Evolutionary conservation across 2,329 filamentous ascomycete species (phyloP).

Genomic region (Colletotrichum somersetense): DNA sequence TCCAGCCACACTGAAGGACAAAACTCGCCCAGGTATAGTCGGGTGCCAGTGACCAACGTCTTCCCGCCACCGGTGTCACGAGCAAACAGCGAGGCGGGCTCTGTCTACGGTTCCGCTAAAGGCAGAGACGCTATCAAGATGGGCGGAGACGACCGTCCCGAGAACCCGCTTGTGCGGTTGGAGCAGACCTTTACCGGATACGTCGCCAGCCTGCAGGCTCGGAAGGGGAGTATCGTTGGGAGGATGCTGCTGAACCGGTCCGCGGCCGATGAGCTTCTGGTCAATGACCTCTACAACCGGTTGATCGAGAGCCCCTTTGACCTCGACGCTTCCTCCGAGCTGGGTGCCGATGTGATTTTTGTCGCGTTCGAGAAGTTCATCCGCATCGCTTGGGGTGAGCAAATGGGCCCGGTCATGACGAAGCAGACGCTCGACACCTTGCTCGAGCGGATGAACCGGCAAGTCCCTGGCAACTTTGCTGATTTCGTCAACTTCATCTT

Average conservation of each 20-base stretch:
- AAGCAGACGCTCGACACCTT: slow-evolving; percentile 77
- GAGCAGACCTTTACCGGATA: slow-evolving; percentile 91
- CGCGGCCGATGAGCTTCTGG: slow-evolving; percentile 79
- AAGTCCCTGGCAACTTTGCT: slow-evolving; percentile 79
- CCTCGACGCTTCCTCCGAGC: slow-evolving; percentile 79
- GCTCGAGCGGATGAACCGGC: slow-evolving; percentile 75
- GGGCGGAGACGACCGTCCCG: slow-evolving; percentile 65
- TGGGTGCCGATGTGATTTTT: slow-evolving; percentile 86
- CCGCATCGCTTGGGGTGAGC: slow-evolving; percentile 86
- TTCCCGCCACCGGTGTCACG: slow-evolving; percentile 55
- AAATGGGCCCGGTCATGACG: slow-evolving; percentile 87
- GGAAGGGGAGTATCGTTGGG: slow-evolving; percentile 89
- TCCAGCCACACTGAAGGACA: slow-evolving; percentile 61
- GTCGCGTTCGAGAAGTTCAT: slow-evolving; percentile 95
- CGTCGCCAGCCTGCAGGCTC: slow-evolving; percentile 82
- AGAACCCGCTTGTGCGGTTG: slow-evolving; percentile 77
- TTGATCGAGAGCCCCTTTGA: slow-evolving; percentile 87
- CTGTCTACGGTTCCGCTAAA: slow-evolving; percentile 67
- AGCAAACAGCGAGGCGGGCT: slow-evolving; percentile 61
- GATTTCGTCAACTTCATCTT: slow-evolving; percentile 76
- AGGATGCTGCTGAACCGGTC: slow-evolving; percentile 78
- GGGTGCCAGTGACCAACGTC: slow-evolving; percentile 53
- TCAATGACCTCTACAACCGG: slow-evolving; percentile 92
- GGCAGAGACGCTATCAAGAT: slow-evolving; percentile 60
- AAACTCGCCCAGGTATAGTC: slow-evolving; percentile 55